These are phyloP conservation scores for Funneliformis mosseae DNA, from an alignment of 192 early-diverging fungal genomes.

Conservation along the genomic window DNA sequence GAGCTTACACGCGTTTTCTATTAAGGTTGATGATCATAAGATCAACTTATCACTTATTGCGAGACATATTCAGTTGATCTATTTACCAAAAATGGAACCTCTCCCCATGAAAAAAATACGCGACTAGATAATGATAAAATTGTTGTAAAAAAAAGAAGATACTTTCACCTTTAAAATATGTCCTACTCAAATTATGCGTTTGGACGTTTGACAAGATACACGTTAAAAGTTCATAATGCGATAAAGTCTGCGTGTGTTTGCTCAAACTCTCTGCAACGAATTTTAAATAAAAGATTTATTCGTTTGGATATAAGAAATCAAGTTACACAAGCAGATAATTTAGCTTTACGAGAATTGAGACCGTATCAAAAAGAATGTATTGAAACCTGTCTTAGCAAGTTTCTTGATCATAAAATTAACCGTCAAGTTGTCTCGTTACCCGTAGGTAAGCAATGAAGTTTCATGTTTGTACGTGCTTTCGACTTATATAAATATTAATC, in stretches of 20 bases:
- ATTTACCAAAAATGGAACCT: too few relatives aligned
- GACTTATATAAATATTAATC: neutral
- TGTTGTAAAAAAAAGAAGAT: too few relatives aligned
- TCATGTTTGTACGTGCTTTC: neutral
- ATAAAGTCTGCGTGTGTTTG: neutral
- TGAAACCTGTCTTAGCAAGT: slow-evolving; percentile 54
- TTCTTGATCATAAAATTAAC: slow-evolving; percentile 57
- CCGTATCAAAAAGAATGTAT: slow-evolving; percentile 91
- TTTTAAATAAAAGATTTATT: too few relatives aligned
- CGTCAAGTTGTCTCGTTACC: slow-evolving; percentile 83
- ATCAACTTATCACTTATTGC: too few relatives aligned
- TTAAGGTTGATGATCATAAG: too few relatives aligned
- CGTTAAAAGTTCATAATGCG: neutral
- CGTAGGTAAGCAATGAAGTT: slow-evolving; percentile 44
- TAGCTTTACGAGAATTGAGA: slow-evolving; percentile 47
- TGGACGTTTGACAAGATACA: neutral
- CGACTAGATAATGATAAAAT: too few relatives aligned
- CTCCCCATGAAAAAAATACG: too few relatives aligned
- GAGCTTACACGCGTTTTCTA: too few relatives aligned
- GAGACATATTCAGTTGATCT: too few relatives aligned
- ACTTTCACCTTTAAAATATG: neutral
- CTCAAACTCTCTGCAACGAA: neutral
- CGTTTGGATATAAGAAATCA: neutral
- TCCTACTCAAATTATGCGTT: neutral
- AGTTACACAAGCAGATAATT: neutral